Evolutionary conservation across 2,329 filamentous ascomycete genomes (phyloP).

Genomic region (Xylaria sp.): DNA sequence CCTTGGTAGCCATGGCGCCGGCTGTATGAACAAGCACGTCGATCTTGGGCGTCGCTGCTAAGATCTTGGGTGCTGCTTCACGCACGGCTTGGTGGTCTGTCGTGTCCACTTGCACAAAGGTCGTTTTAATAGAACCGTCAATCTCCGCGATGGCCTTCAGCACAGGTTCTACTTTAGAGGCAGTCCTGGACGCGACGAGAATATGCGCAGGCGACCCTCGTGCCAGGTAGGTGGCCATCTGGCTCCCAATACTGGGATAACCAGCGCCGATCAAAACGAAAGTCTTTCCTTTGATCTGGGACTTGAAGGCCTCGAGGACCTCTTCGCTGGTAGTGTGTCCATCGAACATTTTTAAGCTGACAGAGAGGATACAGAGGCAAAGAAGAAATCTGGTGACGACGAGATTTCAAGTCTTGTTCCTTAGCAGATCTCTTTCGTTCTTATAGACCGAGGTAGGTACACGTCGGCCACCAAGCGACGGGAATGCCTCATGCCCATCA

Average conservation of each 20-base stretch:
- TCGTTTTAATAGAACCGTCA: constrained; percentile 39
- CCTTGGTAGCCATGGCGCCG: constrained; percentile 43
- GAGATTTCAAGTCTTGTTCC: neutral
- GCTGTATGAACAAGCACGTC: constrained; percentile 45
- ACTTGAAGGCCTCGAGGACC: constrained; percentile 42
- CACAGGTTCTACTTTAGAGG: constrained; percentile 41
- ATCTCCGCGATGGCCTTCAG: constrained; percentile 37
- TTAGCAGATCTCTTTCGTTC: neutral
- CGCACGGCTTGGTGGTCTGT: constrained; percentile 43
- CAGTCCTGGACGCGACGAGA: constrained; percentile 43
- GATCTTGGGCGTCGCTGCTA: constrained; percentile 39
- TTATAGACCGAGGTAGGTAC: constrained; percentile 6
- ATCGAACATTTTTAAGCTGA: constrained; percentile 35
- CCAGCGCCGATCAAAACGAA: constrained; percentile 44
- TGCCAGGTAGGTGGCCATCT: constrained; percentile 41
- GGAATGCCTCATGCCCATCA: neutral
- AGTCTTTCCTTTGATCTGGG: constrained; percentile 41
- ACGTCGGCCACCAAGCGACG: neutral
- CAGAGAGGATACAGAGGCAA: neutral
- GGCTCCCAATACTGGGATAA: constrained; percentile 41
- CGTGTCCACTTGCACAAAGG: constrained; percentile 43
- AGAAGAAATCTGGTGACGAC: neutral
- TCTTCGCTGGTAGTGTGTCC: constrained; percentile 41
- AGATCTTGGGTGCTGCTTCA: constrained; percentile 39
- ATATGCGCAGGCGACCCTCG: constrained; percentile 40